Evolutionary conservation across 192 early-diverging fungal species (phyloP), one percentile per base, ranked within the genome.

Genomic region (Coemansia sp.): DNA sequence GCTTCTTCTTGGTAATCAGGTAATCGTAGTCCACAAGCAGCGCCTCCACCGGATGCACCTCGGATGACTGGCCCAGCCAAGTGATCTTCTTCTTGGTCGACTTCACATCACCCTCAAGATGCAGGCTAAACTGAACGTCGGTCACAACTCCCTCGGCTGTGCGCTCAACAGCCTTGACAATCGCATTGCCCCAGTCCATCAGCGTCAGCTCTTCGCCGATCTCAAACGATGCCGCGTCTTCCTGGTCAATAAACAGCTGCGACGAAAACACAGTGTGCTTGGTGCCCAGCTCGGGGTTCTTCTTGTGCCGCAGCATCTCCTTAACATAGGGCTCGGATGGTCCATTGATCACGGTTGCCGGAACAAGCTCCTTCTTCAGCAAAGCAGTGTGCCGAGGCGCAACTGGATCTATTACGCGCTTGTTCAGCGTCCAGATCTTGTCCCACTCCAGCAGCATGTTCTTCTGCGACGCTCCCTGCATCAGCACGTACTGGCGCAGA

Each of bases 181-280:
- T 87, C 8, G 91, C 95, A 79, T 99, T 99, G 51, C 98, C 98
- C 98, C 98, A 99, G 86, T 98, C 96, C 96, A 99, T 98, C 64
- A 99, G 83, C 38, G 98, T 99, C 28, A 96, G 72, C 85, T 99
- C 96, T 86, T 99, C 98, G 66, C 88, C 90, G 6, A 89, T 69
- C 52, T 86, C 92, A 28, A 97, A 83, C 35, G 85, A 79, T 60
- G 90, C 88, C 28, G 94, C 95, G 77, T 99, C 98, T 14, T 85
- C 92, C 75, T 92, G 91, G 48, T 93, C 94, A 41, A 99, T 67
- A 74, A 89, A 92, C 53, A 98, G 77, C 74, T 87, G 85, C 9
- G 88, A 83, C 35, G 91, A 90, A 63, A 88, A 96, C 28, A 87
- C 87, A 0, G 95, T 95, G 36, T 76, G 84, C 87, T 99, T 99